Base-by-base conservation (phyloP, 2,329 filamentous ascomycete genomes). In the Sclerotinia glacialis region DNA sequence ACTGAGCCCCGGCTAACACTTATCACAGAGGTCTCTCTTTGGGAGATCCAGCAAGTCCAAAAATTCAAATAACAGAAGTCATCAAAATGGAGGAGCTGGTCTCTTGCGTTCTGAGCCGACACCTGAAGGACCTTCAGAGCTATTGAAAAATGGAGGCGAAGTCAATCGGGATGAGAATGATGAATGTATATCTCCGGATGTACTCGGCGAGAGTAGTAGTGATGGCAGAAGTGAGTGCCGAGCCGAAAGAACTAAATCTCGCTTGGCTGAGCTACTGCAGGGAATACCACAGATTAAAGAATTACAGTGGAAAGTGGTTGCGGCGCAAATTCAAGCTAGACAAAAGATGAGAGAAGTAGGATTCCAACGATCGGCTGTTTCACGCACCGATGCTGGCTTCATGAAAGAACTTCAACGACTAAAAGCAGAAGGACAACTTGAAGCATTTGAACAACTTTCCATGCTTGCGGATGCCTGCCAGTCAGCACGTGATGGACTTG, bases 391-490 rank as follows among this genome's bases (percentile, higher is more conserved):
- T 55, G 70, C 65, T 16, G 69, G 68, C 42, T 72, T 74, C 34
- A 74, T 74, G 72, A 67, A 60, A 44, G 69, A 71, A 56, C 18
- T 74, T 23, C 73, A 74, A 65, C 23, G 47, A 50, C 53, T 72
- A 9, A 62, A 64, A 40, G 71, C 69, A 21, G 55, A 68, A 26
- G 69, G 67, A 21, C 58, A 69, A 23, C 47, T 71, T 2, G 44
- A 34, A 14, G 59, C 28, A n/a, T 69, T 70, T 26, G 56, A 66
- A 23, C 47, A 66, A 18, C 47, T 74, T 16, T 28, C 50, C 23
- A 49, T 50, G 9, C 62, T 73, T 44, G 69, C 67, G 11, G 12
- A 37, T 23, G 37, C 67, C 21, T 74, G 73, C 49, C 72, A 74
- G 53, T 47, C n/a, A 31, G 68, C 71, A 23, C 66, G 73, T 18